Base-by-base conservation (phyloP, 192 early-diverging fungal genomes). In the Entophlyctis helioformis region DNA sequence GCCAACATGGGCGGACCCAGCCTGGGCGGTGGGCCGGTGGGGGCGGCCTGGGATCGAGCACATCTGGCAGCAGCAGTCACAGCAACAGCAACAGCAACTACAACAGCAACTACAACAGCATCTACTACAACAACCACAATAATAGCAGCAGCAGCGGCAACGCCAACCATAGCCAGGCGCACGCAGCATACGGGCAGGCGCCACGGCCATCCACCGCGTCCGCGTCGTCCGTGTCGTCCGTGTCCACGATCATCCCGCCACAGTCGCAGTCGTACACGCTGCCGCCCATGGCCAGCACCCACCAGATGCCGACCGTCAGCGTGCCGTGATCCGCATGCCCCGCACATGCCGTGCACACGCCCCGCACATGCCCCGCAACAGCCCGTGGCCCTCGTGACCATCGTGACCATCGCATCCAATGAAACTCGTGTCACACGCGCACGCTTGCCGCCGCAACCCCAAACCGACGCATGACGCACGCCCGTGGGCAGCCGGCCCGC, bases 121-220 rank as follows among this genome's bases (percentile, higher is more conserved):
- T n/a, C n/a, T n/a, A n/a, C n/a, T n/a, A n/a, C n/a, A n/a, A n/a
- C n/a, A n/a, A n/a, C n/a, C n/a, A n/a, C n/a, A n/a, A n/a, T n/a
- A n/a, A n/a, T n/a, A n/a, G n/a, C n/a, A n/a, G n/a, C n/a, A n/a
- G n/a, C n/a, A n/a, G n/a, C n/a, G n/a, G n/a, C n/a, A n/a, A n/a
- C n/a, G n/a, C n/a, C n/a, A n/a, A n/a, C n/a, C n/a, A 35, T 57
- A 57, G 33, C 43, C 48, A 7, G 37, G 34, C 31, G 54, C 49
- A 1, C 54, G 42, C 19, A 39, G 23, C 24, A 40, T 39, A 7
- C 44, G 33, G 9, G 33, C n/a, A n/a, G n/a, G 33, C 33, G 33
- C 10, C n/a, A 11, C 33, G 33, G 9, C 33, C n/a, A 35, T n/a
- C 9, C 33, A 9, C 9, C n/a, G 9, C 10, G 33, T n/a, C 10